Evolutionary conservation across 257 asterid genomes (phyloP), one percentile per base, ranked within the genome.

Genomic region (Jaltomata sinuosa): DNA sequence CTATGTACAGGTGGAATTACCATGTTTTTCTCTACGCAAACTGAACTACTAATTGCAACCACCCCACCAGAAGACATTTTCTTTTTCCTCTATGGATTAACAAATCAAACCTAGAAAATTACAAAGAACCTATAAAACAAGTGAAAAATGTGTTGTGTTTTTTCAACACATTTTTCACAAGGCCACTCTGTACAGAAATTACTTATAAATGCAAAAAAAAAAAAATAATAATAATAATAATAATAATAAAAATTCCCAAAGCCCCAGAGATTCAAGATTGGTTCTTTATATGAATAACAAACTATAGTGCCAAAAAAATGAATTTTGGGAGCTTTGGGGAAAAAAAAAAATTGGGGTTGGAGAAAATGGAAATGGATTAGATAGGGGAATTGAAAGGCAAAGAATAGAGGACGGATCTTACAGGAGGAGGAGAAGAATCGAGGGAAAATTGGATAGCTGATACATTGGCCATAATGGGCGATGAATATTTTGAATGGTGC

Each of bases 21-120:
- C 2, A 88, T 62, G 82, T 88, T n/a, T n/a, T n/a, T 80, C 59
- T 87, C 94, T 88, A 90, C 87, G 18, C 83, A 86, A 83, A 87
- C 50, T 3, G 94, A 94, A 83, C 87, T 84, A 81, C 89, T 87
- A 38, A 4, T 38, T 49, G 90, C 91, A 85, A 95, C 96, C 80
- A 93, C 84, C 77, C 95, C 97, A 34, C 95, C 96, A 10, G 97
- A 87, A 42, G 98, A 92, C 97, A 93, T 95, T 29, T 80, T 65
- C 42, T n/a, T 31, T 3, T 67, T 40, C 67, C 84, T 85, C 87
- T 88, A 11, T n/a, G n/a, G n/a, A 83, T 83, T 80, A 61, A 82
- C 80, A 59, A 87, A 84, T 86, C 88, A 76, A 76, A 47, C 77
- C 29, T 78, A 38, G 15, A 32, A 29, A 57, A 31, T 34, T 31